These are phyloP conservation scores for Perkinsus olseni DNA, from an alignment of 169 alveolate genomes.

Conservation along the genomic window DNA sequence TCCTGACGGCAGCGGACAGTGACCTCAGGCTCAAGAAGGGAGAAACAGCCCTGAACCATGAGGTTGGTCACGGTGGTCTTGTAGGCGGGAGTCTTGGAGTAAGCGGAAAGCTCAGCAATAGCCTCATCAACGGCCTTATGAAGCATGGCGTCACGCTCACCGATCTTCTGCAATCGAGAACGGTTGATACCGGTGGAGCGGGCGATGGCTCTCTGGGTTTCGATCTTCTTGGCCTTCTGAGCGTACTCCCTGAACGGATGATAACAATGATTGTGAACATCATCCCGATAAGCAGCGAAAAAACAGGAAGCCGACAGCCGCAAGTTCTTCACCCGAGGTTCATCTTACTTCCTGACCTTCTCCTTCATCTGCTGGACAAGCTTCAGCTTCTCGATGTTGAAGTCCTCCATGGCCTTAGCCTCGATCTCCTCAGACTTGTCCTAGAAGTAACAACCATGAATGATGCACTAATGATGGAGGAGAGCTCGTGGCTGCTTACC, in stretches of 20 bases:
- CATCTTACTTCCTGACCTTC: slow-evolving; percentile 58
- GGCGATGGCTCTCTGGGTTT: slow-evolving; percentile 49
- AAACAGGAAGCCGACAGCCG: no score
- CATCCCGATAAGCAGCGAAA: no score
- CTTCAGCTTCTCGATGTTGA: slow-evolving; percentile 77
- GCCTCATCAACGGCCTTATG: slow-evolving; percentile 53
- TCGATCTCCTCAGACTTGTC: slow-evolving; percentile 86
- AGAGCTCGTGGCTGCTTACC: no score
- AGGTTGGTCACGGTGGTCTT: slow-evolving; percentile 47
- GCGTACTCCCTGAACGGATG: not conserved
- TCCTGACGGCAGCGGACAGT: slow-evolving; percentile 66
- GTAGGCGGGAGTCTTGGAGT: slow-evolving; percentile 49
- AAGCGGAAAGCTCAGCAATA: slow-evolving; percentile 17
- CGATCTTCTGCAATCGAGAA: slow-evolving; percentile 69
- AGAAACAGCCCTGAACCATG: slow-evolving; percentile 55
- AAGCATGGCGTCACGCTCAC: slow-evolving; percentile 63
- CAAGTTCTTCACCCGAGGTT: not conserved
- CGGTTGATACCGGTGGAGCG: slow-evolving; percentile 73
- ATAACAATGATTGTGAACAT: no score
- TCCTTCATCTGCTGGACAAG: slow-evolving; percentile 78
- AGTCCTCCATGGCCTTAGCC: slow-evolving; percentile 81
- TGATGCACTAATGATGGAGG: no score
- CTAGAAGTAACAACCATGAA: not conserved
- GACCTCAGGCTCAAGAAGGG: slow-evolving; percentile 62
- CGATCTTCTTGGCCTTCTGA: slow-evolving; percentile 46